phyloP scores from a whole-genome alignment of 768 basidiomycete species.

The Rubroboletus satanas region DNA sequence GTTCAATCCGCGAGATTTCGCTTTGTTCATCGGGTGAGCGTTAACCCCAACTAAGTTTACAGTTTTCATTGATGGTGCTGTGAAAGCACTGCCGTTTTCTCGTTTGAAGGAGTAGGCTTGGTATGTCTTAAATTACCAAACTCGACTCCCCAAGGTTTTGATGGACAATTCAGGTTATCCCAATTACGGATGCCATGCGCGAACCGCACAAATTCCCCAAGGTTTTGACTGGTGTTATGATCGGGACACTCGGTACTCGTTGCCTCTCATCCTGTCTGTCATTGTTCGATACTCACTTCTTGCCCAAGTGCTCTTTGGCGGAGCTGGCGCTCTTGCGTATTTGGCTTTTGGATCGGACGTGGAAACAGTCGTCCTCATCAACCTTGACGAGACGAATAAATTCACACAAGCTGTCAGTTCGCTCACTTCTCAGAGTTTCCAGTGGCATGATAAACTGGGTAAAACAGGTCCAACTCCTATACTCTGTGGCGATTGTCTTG shows the following conservation, averaged over 20 bases:
- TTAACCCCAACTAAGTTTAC: not conserved
- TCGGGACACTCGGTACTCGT: slow-evolving; percentile 64
- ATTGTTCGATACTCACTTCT: slow-evolving; percentile 3
- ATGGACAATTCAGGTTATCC: slow-evolving; percentile 61
- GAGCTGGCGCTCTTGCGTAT: slow-evolving; percentile 84
- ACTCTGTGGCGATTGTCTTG: slow-evolving; percentile 88
- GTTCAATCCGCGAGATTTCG: slow-evolving; percentile 89
- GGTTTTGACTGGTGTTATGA: slow-evolving; percentile 87
- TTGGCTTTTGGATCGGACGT: slow-evolving; percentile 82
- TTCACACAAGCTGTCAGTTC: slow-evolving; percentile 80
- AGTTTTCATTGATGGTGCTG: slow-evolving; percentile 2
- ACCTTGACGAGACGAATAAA: slow-evolving; percentile 77
- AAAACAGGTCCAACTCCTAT: slow-evolving; percentile 71
- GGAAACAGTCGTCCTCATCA: slow-evolving; percentile 92
- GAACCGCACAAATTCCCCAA: slow-evolving; percentile 91
- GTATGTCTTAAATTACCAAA: slow-evolving; percentile 37
- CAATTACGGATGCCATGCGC: slow-evolving; percentile 95
- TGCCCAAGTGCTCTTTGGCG: slow-evolving; percentile 72
- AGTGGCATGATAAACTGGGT: not conserved
- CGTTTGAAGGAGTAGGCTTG: slow-evolving; percentile 96
- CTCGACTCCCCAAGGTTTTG: not conserved
- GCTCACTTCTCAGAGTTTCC: slow-evolving; percentile 16
- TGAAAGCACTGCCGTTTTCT: slow-evolving; percentile 89
- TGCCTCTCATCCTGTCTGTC: not conserved
- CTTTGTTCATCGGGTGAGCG: slow-evolving; percentile 84